Conservation (phyloP, 108 stramenopile species). For the Nitzschia putrida region DNA sequence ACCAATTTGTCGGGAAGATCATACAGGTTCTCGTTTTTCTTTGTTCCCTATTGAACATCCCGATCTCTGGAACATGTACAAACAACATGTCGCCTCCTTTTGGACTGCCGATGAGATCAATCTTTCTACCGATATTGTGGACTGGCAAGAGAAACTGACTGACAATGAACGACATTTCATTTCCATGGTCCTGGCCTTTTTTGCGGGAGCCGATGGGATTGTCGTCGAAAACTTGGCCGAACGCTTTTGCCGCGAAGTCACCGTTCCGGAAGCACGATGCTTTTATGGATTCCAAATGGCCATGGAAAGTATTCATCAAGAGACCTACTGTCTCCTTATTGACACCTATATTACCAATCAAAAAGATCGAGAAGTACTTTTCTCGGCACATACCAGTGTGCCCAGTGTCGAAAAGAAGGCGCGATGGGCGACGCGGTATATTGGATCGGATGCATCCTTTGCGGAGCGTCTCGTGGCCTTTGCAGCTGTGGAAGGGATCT, state of each 20-base stretch:
- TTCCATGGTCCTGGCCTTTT: conserved; percentile 84
- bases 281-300: conserved; percentile 95
- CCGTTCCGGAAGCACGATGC: conserved; percentile 84
- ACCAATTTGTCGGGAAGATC: conserved; percentile 76
- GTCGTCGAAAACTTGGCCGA: conserved; percentile 87
- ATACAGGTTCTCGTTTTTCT: conserved; percentile 80
- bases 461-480: conserved; percentile 89
- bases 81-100: conserved; percentile 95
- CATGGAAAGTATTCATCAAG: conserved; percentile 91
- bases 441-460: conserved; percentile 69
- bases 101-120: conserved; percentile 99
- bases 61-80: conserved; percentile 97
- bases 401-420: conserved; percentile 87
- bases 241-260: conserved; percentile 84
- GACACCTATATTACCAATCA: conserved; percentile 86
- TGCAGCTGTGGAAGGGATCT: conserved; percentile 91
- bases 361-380: conserved; percentile 64
- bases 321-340: conserved; percentile 87
- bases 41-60: conserved; percentile 89
- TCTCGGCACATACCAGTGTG: conserved; percentile 69
- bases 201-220: conserved; percentile 91
- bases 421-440: conserved; percentile 81
- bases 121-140: conserved; percentile 83
- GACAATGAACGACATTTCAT: conserved; percentile 87
- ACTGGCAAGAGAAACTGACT: conserved; percentile 89